Evolutionary conservation across 768 basidiomycete genomes (phyloP), one percentile per base, ranked within the genome.

Genomic region (Leccinum barrowsii): DNA sequence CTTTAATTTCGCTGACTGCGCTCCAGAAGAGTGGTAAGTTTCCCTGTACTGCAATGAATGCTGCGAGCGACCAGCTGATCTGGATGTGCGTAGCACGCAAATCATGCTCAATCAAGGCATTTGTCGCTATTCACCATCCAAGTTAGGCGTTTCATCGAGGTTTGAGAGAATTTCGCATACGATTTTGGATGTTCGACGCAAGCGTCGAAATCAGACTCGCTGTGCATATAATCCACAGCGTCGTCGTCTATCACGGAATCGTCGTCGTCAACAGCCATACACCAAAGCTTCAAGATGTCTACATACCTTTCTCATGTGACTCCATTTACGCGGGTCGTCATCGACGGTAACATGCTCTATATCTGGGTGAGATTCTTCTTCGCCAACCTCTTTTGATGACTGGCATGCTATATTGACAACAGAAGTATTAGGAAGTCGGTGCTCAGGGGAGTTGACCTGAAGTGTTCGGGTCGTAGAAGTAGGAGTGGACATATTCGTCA

Each of bases 1-100:
- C 91, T 65, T 83, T 85, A 32, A 92, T 81, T 71, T 93, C 91
- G 56, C 85, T 86, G 24, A 87, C 73, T 0, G 83, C 80, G 55
- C 78, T 82, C 90, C 90, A 91, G 4, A 86, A 35, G 11, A 89
- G 64, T 0, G 90, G 91, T 54, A 85, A 71, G 11, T 74, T 69
- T 3, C 91, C 90, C 69, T 92, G 91, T 11, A 89, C 64, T 2
- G 86, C 72, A 58, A 90, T 88, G 70, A 89, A 92, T n/a, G 86
- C 59, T 0, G 89, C 85, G 13, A 92, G 74, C 58, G 82, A 82
- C 70, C 84, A 76, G 59, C 88, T 86, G 57, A 93, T 85, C 61
- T 89, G 79, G 11, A 77, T 70, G 51, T 77, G 75, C 0, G 82
- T 82, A 2, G 90, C 85, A 47, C 81, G 79, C 37, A 92, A 76